phyloP scores from a whole-genome alignment of 371 early-diverging fungal genomes.

The Furculomyces boomerangus region DNA sequence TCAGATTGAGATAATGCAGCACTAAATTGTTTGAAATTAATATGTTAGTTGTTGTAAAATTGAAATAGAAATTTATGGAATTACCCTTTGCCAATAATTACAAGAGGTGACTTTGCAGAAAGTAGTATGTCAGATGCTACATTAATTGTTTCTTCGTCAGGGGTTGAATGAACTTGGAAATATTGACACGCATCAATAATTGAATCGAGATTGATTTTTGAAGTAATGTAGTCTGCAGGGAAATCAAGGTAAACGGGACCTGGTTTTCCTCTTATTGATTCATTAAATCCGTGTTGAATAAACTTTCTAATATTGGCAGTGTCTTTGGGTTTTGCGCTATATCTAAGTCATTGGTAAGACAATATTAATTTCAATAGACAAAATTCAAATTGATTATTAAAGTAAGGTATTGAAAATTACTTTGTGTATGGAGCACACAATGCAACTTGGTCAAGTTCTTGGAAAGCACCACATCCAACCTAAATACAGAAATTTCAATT shows the following conservation, averaged over 20 bases:
- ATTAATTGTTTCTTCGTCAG: conserved; percentile 21
- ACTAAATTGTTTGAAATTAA: background rate
- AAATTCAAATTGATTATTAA: background rate
- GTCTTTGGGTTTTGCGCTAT: conserved; percentile 31
- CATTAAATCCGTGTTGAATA: conserved; percentile 36
- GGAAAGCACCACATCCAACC: conserved; percentile 53
- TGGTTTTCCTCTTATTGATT: conserved; percentile 40
- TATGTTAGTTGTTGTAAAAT: background rate
- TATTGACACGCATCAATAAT: conserved; percentile 3
- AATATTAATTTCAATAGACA: background rate
- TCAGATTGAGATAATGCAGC: conserved; percentile 54
- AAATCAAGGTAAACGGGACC: conserved; percentile 57
- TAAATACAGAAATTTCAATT: background rate
- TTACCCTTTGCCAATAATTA: conserved; percentile 57
- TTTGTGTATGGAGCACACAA: conserved; percentile 45
- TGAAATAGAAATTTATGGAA: background rate
- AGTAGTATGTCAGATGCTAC: conserved; percentile 16
- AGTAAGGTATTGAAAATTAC: conserved; percentile 5
- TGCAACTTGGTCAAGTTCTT: conserved; percentile 57
- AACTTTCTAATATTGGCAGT: conserved; percentile 33
- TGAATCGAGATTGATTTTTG: background rate
- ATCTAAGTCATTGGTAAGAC: no score
- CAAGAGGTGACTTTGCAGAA: conserved; percentile 37
- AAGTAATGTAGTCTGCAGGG: conserved; percentile 54
- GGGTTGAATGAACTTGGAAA: conserved; percentile 19